Evolutionary conservation across 1,284 basidiomycete genomes (phyloP).

Genomic region (Malassezia sp.): DNA sequence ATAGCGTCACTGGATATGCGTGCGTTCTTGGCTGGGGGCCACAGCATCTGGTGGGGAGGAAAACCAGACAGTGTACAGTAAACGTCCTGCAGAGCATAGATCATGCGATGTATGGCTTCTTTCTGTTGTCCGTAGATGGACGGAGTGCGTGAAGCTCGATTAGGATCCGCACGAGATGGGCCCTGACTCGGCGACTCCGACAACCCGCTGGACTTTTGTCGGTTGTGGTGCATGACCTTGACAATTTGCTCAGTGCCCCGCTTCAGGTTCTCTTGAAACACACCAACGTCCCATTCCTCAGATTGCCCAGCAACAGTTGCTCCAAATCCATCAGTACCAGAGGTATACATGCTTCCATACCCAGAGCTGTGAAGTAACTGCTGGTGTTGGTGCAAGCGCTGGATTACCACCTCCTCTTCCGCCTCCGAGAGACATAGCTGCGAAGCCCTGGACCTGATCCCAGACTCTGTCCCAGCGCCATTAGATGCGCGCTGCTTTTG

Average conservation of each 20-base stretch:
- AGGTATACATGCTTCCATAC: constrained; percentile 1
- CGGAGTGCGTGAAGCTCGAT: neutral
- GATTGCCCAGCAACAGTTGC: neutral
- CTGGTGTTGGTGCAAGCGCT: constrained; percentile 12
- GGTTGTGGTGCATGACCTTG: neutral
- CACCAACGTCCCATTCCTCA: constrained; percentile 10
- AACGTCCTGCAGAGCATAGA: constrained; percentile 4
- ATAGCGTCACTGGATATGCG: too few relatives aligned
- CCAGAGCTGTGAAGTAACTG: constrained; percentile 8
- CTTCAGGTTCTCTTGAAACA: constrained; percentile 9
- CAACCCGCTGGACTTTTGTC: constrained; percentile 1
- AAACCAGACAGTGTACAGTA: constrained; percentile 11
- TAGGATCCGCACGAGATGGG: neutral
- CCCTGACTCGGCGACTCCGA: neutral
- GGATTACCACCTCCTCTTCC: constrained; percentile 11
- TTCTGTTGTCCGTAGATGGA: constrained; percentile 7
- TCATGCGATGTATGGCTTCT: constrained; percentile 11
- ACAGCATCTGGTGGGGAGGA: too few relatives aligned
- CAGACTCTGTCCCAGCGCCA: neutral
- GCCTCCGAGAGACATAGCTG: neutral
- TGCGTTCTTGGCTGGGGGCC: too few relatives aligned
- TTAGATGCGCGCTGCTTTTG: constrained; percentile 6
- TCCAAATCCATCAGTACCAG: constrained; percentile 15
- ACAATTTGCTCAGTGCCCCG: constrained; percentile 17
- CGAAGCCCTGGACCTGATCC: neutral